Conservation (phyloP, 1,284 basidiomycete species). For the Mycosarcoma maydis region DNA sequence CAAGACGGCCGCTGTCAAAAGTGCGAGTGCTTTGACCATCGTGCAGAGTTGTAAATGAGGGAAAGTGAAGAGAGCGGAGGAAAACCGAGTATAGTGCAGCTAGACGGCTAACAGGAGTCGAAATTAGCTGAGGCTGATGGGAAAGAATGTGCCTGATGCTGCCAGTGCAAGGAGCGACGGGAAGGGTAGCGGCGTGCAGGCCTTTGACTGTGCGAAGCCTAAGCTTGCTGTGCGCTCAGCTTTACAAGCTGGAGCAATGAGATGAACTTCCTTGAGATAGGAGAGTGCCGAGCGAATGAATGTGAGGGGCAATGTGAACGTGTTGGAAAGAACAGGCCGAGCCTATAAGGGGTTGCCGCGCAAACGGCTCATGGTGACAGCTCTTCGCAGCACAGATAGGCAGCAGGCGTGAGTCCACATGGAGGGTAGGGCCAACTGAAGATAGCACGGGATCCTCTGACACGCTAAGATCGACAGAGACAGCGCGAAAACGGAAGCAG, state of each 20-base stretch:
- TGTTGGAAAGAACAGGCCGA: too few relatives aligned
- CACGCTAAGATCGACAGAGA: background rate
- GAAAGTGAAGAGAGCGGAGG: background rate
- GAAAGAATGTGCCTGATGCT: slow-evolving; percentile 1
- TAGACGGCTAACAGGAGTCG: background rate
- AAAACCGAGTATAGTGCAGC: slow-evolving; percentile 7
- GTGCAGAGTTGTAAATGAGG: background rate
- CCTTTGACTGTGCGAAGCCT: slow-evolving; percentile 11
- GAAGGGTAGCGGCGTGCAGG: background rate
- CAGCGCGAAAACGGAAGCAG: slow-evolving; percentile 12
- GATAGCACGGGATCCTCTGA: too few relatives aligned
- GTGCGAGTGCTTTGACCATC: slow-evolving; percentile 26
- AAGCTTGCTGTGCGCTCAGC: slow-evolving; percentile 17
- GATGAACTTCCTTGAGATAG: slow-evolving; percentile 5
- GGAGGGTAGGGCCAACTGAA: too few relatives aligned
- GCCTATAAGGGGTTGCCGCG: slow-evolving; percentile 24
- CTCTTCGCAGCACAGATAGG: too few relatives aligned
- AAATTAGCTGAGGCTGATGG: background rate
- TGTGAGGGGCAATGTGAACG: background rate
- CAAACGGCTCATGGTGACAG: background rate
- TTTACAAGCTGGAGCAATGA: background rate
- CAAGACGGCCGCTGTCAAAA: slow-evolving; percentile 22
- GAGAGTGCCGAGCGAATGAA: background rate
- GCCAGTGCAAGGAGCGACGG: background rate
- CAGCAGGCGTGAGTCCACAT: too few relatives aligned